A percentile compares a stretch with the other conserved stretches of the same genome.
Conservation (phyloP, 306 rosid species). For the Mimosa bimucronata region DNA sequence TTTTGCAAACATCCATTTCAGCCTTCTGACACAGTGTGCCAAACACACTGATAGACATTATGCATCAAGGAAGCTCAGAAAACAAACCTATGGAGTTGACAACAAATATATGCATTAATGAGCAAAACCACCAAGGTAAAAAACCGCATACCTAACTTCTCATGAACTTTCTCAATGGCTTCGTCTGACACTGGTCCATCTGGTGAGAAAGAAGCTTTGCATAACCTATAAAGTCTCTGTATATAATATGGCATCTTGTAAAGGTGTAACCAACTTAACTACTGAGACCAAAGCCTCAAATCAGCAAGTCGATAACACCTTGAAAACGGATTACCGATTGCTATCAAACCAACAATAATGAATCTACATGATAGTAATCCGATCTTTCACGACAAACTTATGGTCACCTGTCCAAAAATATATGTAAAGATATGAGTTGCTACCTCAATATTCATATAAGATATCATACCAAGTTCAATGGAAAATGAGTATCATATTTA, state of each 20-base stretch:
- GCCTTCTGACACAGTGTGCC: background rate
- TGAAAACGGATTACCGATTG: constrained; percentile 37
- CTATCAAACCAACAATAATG: constrained; percentile 52
- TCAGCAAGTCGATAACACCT: constrained; percentile 70
- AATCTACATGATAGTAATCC: constrained; percentile 58
- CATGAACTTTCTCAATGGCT: constrained; percentile 75
- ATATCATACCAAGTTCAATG: constrained; percentile 27
- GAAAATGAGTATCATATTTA: background rate
- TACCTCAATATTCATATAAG: constrained; percentile 25
- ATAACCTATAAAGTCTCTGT: constrained; percentile 86
- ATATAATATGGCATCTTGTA: constrained; percentile 89
- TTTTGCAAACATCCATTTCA: background rate
- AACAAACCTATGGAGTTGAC: constrained; percentile 3
- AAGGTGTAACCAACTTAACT: constrained; percentile 71
- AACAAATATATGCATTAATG: background rate
- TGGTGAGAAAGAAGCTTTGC: constrained; percentile 67
- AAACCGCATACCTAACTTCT: constrained; percentile 67
- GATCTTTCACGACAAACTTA: constrained; percentile 43
- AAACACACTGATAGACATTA: background rate
- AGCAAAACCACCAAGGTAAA: constrained; percentile 23
- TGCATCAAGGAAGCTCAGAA: background rate
- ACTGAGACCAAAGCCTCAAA: constrained; percentile 54
- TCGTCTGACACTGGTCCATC: constrained; percentile 88
- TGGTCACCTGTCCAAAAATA: constrained; percentile 47
- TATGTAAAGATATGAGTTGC: constrained; percentile 31